Evolutionary conservation across 163 green algal genomes (phyloP).

Genomic region (Scenedesmus sp.): DNA sequence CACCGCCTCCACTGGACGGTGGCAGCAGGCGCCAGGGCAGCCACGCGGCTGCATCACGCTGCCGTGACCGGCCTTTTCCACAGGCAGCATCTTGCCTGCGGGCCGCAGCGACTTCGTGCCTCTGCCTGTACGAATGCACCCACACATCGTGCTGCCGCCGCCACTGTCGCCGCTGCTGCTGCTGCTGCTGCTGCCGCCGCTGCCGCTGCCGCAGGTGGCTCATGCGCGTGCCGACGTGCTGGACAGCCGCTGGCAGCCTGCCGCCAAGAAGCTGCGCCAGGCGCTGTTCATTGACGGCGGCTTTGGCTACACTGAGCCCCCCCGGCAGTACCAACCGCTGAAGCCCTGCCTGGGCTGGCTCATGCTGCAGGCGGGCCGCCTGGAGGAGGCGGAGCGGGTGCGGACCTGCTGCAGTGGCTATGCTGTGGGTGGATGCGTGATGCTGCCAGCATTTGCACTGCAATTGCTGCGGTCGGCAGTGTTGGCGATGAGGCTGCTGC

Average conservation of each 20-base stretch:
- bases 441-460: too few relatives aligned
- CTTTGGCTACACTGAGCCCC: conserved; percentile 64
- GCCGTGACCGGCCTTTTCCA: too few relatives aligned
- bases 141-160: not conserved
- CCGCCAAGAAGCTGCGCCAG: conserved; percentile 12
- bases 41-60: too few relatives aligned
- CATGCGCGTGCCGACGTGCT: conserved; percentile 11
- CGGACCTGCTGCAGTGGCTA: too few relatives aligned
- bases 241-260: not conserved
- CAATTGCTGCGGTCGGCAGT: too few relatives aligned
- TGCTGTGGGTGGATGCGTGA: too few relatives aligned
- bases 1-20: too few relatives aligned
- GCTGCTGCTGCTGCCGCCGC: not conserved
- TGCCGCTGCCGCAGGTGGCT: not conserved
- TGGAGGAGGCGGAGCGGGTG: conserved; percentile 48
- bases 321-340: conserved; percentile 59
- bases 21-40: too few relatives aligned
- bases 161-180: not conserved
- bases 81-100: too few relatives aligned
- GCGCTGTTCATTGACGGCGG: conserved; percentile 40
- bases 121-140: not conserved
- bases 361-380: conserved; percentile 50
- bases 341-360: conserved; percentile 70
- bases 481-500: too few relatives aligned
- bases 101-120: too few relatives aligned